Base-by-base conservation (phyloP, 1,139 yeast genomes). In the Saccharomycopsis phalli region DNA sequence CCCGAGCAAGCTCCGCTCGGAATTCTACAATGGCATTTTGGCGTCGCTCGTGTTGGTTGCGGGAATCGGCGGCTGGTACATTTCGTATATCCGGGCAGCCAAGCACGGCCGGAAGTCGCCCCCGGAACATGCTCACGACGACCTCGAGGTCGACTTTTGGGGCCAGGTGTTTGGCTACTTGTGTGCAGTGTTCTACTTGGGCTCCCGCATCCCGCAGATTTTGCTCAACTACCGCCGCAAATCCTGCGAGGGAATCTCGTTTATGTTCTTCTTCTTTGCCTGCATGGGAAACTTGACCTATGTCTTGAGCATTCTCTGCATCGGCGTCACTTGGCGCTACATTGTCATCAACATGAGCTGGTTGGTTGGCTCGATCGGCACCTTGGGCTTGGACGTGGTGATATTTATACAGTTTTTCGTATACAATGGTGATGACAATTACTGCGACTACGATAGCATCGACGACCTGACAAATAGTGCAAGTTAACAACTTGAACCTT, bases 151-250 rank as follows among this genome's bases (percentile, higher is more conserved):
- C 56, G 88, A 84, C 55, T 74, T 79, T 17, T 60, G 81, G 50
- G 96, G 95, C 1, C 97, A 88, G 61, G 61, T 74, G 31, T 84
- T 86, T 59, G 97, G 97, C 20, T 88, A 95, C 84, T 62, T 86
- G 41, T 86, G 95, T 63, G 96, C 97, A 1, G 60, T 68, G 2
- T 68, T 88, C 36, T 88, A 88, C 57, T 63, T 88, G 50, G 95
- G 95, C 1, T 86, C 95, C 13, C 68, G 97, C 51, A 61, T 88
- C 19, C 97, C 97, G 1, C 97, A 88, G 61, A 83, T 88, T 46
- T 59, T 83, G 44, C 69, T 88, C 47, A 88, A 88, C 61, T 84
- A 68, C 56, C 68, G 78, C 57, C 71, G 96, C 52, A 86, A 86
- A 61, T 81, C 94, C 2, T 83, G 95, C 55, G 96, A 87, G 47